These are phyloP conservation scores for Rubroshorea leprosula DNA, from an alignment of 345 rosid genomes.

Conservation along the genomic window DNA sequence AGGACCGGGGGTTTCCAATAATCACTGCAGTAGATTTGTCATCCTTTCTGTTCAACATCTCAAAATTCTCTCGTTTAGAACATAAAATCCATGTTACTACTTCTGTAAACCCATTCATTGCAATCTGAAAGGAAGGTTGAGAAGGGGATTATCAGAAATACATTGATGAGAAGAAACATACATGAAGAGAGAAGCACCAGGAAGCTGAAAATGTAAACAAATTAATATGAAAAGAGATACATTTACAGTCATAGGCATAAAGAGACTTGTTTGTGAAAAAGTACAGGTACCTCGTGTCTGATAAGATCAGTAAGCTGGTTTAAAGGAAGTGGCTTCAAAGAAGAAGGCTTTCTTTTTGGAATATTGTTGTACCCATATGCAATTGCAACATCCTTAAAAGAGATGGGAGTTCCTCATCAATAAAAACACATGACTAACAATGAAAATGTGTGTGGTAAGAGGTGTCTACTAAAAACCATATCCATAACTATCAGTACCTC, in stretches of 20 bases:
- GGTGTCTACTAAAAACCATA: no score
- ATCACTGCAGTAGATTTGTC: slow-evolving; percentile 52
- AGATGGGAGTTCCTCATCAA: slow-evolving; percentile 8
- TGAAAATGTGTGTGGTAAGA: not conserved
- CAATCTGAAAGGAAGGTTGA: slow-evolving; percentile 39
- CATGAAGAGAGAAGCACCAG: not conserved
- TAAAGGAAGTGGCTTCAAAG: slow-evolving; percentile 60
- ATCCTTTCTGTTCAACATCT: slow-evolving; percentile 59
- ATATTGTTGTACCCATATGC: slow-evolving; percentile 89
- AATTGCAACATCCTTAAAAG: slow-evolving; percentile 81
- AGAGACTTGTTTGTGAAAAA: no score
- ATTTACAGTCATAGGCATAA: not conserved
- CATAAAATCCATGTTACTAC: slow-evolving; percentile 79
- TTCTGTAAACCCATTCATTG: slow-evolving; percentile 71
- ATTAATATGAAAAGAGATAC: no score
- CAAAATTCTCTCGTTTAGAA: slow-evolving; percentile 62
- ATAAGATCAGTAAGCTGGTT: slow-evolving; percentile 77
- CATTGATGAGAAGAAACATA: not conserved
- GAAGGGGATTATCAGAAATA: not conserved
- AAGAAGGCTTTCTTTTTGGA: slow-evolving; percentile 56
- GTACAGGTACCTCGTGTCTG: slow-evolving; percentile 75
- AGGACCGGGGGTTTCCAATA: slow-evolving; percentile 73
- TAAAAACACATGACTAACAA: not conserved
- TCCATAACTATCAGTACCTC: slow-evolving; percentile 61
- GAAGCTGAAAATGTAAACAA: no score